Conservation (phyloP, 257 asterid species). For the Nicotiana otophora region DNA sequence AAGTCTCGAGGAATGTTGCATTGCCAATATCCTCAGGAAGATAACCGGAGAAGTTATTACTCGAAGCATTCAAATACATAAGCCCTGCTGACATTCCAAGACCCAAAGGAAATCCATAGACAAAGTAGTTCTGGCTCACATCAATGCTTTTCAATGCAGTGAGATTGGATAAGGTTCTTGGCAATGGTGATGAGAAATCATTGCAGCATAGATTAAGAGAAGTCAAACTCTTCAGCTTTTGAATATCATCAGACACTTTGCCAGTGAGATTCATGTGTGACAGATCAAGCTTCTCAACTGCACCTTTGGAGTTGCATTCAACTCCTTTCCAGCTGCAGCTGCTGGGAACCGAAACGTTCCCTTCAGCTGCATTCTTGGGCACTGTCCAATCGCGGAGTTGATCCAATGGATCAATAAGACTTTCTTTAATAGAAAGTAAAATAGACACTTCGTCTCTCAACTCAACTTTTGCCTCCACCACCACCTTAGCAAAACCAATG, state of each 20-base stretch:
- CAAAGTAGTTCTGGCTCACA: conserved; percentile 60
- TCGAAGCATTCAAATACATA: conserved; percentile 47
- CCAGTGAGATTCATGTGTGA: conserved; percentile 68
- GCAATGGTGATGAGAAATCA: conserved; percentile 50
- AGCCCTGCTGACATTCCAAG: conserved; percentile 40
- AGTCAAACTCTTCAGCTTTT: conserved; percentile 25
- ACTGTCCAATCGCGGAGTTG: conserved; percentile 50
- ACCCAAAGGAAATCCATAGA: conserved; percentile 44
- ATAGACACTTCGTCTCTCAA: conserved; percentile 31
- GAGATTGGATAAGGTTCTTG: conserved; percentile 43
- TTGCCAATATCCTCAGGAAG: conserved; percentile 61
- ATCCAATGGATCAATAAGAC: conserved; percentile 51
- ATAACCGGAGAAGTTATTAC: conserved; percentile 63
- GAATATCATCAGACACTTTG: conserved; percentile 37
- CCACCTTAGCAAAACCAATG: conserved; percentile 18
- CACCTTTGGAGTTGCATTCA: conserved; percentile 47
- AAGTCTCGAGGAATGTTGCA: conserved; percentile 42
- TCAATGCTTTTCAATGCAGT: conserved; percentile 43
- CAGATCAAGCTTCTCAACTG: conserved; percentile 48
- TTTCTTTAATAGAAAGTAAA: conserved; percentile 42
- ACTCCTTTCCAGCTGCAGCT: conserved; percentile 69
- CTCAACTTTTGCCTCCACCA: conserved; percentile 4
- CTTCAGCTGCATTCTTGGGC: conserved; percentile 14
- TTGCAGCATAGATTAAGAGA: conserved; percentile 50
- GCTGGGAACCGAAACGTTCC: conserved; percentile 37